These are phyloP conservation scores for Trichoderma harzianum DNA, from an alignment of 2,329 filamentous ascomycete species.

Conservation along the genomic window DNA sequence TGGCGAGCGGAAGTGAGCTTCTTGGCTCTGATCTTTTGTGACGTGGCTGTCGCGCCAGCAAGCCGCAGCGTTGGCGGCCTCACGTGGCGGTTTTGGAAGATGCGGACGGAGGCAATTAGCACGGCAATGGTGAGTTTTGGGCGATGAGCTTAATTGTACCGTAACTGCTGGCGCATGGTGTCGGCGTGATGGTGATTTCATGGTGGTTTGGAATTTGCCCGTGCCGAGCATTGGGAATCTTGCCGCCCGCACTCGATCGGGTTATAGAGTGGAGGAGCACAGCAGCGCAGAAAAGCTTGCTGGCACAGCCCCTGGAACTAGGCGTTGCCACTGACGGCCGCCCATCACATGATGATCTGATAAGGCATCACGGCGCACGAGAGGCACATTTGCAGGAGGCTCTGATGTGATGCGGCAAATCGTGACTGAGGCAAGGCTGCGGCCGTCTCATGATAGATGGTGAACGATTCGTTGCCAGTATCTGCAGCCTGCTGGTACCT, in stretches of 20 bases:
- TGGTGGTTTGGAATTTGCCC: neutral
- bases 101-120: neutral
- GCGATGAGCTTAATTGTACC: neutral
- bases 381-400: neutral
- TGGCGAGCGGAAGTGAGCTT: neutral
- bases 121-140: neutral
- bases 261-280: neutral
- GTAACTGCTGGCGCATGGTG: neutral
- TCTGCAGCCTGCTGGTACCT: neutral
- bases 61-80: conserved; percentile 5
- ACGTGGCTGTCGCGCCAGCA: conserved; percentile 3
- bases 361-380: neutral
- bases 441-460: neutral
- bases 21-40: neutral
- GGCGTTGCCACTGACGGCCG: conserved; percentile 11
- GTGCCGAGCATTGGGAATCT: neutral
- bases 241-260: neutral
- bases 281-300: conserved; percentile 2
- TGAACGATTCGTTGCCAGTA: neutral
- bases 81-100: conserved; percentile 8
- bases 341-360: conserved; percentile 15
- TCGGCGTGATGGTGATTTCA: neutral
- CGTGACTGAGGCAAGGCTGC: neutral
- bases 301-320: conserved; percentile 14
- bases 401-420: neutral